phyloP scores from a whole-genome alignment of 352 stramenopile species.

The Albugo candida region DNA sequence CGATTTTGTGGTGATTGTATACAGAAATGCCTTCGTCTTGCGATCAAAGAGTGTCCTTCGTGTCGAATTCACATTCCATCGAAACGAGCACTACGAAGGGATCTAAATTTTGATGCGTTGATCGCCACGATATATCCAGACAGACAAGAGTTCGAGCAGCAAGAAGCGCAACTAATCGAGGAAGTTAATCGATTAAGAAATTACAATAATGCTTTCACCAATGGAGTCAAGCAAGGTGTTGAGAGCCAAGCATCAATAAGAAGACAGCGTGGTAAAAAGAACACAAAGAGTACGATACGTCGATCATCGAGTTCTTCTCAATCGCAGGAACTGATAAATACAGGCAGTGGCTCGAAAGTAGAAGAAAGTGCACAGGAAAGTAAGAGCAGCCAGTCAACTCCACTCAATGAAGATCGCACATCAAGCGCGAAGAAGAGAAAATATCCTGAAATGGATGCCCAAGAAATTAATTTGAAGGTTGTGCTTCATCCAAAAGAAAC shows the following conservation, averaged over 20 bases:
- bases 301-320: too few species aligned
- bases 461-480: constrained; percentile 22
- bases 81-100: constrained; percentile 57
- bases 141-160: constrained; percentile 46
- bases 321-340: too few species aligned
- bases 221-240: constrained; percentile 52
- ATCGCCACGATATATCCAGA: constrained; percentile 77
- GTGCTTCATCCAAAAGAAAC: constrained; percentile 30
- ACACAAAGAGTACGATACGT: too few species aligned
- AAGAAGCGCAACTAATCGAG: constrained; percentile 68
- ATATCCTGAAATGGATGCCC: too few species aligned
- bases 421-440: too few species aligned
- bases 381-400: too few species aligned
- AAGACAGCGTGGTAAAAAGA: constrained; percentile 10
- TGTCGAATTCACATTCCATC: constrained; percentile 82
- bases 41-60: constrained; percentile 74
- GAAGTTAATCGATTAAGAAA: constrained; percentile 57
- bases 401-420: too few species aligned
- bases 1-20: constrained; percentile 84
- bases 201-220: constrained; percentile 64
- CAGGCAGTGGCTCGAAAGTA: too few species aligned
- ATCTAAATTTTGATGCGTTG: constrained; percentile 74
- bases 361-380: too few species aligned
- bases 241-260: constrained; percentile 42
- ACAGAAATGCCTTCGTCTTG: constrained; percentile 62